These are phyloP conservation scores for Lophium mytilinum DNA, from an alignment of 495 filamentous ascomycete genomes.

Conservation along the genomic window DNA sequence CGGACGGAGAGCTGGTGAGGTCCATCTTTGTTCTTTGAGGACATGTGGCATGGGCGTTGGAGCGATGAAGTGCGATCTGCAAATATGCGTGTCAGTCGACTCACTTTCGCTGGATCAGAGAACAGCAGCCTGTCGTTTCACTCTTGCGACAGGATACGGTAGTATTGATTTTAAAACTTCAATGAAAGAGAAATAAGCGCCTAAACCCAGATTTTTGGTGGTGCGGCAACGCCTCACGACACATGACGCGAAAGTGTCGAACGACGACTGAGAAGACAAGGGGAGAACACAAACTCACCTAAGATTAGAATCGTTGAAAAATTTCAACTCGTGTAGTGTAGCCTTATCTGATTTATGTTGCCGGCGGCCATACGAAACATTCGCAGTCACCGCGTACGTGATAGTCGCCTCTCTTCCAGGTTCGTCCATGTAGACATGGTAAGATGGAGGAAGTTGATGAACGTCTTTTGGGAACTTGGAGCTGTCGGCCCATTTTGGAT, in stretches of 20 bases:
- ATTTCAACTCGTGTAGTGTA: conserved; percentile 2
- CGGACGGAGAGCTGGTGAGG: not conserved
- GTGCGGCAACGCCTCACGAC: too few species aligned
- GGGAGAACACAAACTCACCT: too few species aligned
- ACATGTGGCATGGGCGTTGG: not conserved
- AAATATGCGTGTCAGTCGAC: too few species aligned
- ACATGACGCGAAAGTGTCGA: too few species aligned
- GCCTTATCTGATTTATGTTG: not conserved
- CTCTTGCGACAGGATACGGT: too few species aligned
- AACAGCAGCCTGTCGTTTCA: too few species aligned
- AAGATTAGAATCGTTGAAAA: not conserved
- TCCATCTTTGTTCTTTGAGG: not conserved
- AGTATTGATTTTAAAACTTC: too few species aligned
- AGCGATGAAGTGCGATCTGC: not conserved
- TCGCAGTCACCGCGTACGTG: conserved; percentile 12
- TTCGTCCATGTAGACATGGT: conserved; percentile 6
- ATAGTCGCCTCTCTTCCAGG: conserved; percentile 9
- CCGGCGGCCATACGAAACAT: not conserved
- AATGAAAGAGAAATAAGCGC: too few species aligned
- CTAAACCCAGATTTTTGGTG: too few species aligned
- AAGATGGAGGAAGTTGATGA: conserved; percentile 19
- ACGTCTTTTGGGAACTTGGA: conserved; percentile 9
- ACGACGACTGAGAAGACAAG: too few species aligned
- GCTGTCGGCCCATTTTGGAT: conserved; percentile 10
- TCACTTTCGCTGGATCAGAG: too few species aligned